Base-by-base conservation (phyloP, 441 rosid genomes). In the Brassica balearica region DNA sequence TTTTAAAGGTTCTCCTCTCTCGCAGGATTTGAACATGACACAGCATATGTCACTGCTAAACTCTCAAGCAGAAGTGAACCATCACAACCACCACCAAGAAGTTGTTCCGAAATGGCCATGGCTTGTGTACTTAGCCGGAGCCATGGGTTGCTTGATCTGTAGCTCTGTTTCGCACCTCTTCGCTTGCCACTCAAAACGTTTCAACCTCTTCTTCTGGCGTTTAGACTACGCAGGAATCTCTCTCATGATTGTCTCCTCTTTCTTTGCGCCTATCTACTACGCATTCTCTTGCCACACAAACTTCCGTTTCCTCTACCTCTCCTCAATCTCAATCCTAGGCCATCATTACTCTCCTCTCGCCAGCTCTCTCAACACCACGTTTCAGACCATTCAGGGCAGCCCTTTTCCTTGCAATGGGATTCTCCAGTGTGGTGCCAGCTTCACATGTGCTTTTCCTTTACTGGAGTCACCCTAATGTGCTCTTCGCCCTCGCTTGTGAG, bases 211-310 rank as follows among this genome's bases (percentile, higher is more conserved):
- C 91, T 93, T 95, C 78, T 93, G 99, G 99, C 95, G 96, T 48
- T 86, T 95, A 0, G 98, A 95, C 80, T 95, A 95, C 4, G 95
- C 98, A 0, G 98, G 99, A 61, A 93, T 95, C 78, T 91, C 95
- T 8, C 85, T 90, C 8, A 92, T 93, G 98, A 93, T 95, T 8
- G 86, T 95, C 64, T 84, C 82, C 59, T 92, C 99, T 25, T 95
- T 93, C 88, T 87, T 87, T 12, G 95, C 96, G 15, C 98, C 96
- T 4, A 83, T 95, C 81, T 95, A 93, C 74, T 95, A 95, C 70
- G 84, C 83, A 29, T 95, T 95, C 88, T 83, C 82, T 63, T 92
- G 98, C 82, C 77, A 90, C 75, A 94, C 94, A 1, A 70, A 80
- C 36, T 68, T 90, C 3, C 79, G 87, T 8, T 25, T 87, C 77